Conservation (phyloP, 2,329 filamentous ascomycete genomes). For the Diaporthe caulivora region DNA sequence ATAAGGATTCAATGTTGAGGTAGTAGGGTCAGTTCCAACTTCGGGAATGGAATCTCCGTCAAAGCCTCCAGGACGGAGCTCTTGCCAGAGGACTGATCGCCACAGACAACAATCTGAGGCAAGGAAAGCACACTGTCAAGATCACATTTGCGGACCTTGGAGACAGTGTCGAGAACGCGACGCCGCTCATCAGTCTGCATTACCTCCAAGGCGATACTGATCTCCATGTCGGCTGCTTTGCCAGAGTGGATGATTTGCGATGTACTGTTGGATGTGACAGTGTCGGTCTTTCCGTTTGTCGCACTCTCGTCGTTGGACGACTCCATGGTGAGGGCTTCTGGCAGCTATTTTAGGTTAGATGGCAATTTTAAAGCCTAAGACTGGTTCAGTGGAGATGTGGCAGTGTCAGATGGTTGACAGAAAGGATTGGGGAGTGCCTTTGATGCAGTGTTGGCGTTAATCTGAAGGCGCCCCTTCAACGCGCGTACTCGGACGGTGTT, state of each 20-base stretch:
- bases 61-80: slow-evolving; percentile 30
- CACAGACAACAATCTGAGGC: slow-evolving; percentile 31
- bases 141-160: slow-evolving; percentile 22
- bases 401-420: no score
- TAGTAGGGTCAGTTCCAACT: no score
- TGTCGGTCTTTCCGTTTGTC: no score
- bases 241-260: neutral
- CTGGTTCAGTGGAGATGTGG: no score
- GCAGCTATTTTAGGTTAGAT: no score
- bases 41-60: slow-evolving; percentile 28
- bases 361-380: no score
- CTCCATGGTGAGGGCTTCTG: neutral
- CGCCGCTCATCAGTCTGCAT: slow-evolving; percentile 34
- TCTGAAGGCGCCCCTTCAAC: no score
- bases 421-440: no score
- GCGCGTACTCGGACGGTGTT: no score
- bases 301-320: neutral
- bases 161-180: slow-evolving; percentile 15
- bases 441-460: no score
- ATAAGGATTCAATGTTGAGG: no score
- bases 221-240: neutral
- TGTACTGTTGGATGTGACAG: neutral
- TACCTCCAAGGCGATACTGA: neutral
- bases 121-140: neutral
- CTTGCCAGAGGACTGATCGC: slow-evolving; percentile 34